phyloP scores from a whole-genome alignment of 148 eudicot genomes.

The Cornus florida region DNA sequence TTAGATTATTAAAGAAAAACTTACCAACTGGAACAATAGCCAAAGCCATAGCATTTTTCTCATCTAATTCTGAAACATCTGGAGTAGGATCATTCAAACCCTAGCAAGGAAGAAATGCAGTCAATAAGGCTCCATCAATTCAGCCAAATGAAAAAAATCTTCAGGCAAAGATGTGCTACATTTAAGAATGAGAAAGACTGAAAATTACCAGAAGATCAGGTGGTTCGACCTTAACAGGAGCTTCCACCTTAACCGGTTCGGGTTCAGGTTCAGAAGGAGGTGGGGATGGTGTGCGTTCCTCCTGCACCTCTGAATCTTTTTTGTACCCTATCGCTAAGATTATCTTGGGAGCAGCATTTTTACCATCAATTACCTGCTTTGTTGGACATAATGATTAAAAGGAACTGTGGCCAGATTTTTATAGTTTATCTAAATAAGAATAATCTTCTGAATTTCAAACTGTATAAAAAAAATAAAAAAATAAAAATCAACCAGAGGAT shows the following conservation, averaged over 20 bases:
- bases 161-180: not conserved
- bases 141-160: slow-evolving; percentile 1
- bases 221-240: slow-evolving; percentile 52
- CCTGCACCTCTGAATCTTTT: slow-evolving; percentile 46
- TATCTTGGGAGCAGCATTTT: slow-evolving; percentile 39
- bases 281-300: slow-evolving; percentile 49
- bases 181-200: slow-evolving; percentile 3
- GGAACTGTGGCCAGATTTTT: not conserved
- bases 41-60: slow-evolving; percentile 79
- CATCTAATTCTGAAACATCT: slow-evolving; percentile 69
- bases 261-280: slow-evolving; percentile 42
- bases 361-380: slow-evolving; percentile 57
- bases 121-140: not conserved
- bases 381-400: slow-evolving; percentile 16
- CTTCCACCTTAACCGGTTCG: slow-evolving; percentile 71
- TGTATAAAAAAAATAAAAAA: not conserved
- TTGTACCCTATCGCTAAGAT: slow-evolving; percentile 60
- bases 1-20: slow-evolving; percentile 20
- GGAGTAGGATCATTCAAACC: slow-evolving; percentile 69
- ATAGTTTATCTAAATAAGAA: not conserved
- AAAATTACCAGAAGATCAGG: slow-evolving; percentile 81
- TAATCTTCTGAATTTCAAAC: not conserved
- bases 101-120: slow-evolving; percentile 32
- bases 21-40: slow-evolving; percentile 90
- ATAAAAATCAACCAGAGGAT: not conserved